Evolutionary conservation across 2,329 filamentous ascomycete species (phyloP).

Genomic region (Trichoderma brevicompactum): DNA sequence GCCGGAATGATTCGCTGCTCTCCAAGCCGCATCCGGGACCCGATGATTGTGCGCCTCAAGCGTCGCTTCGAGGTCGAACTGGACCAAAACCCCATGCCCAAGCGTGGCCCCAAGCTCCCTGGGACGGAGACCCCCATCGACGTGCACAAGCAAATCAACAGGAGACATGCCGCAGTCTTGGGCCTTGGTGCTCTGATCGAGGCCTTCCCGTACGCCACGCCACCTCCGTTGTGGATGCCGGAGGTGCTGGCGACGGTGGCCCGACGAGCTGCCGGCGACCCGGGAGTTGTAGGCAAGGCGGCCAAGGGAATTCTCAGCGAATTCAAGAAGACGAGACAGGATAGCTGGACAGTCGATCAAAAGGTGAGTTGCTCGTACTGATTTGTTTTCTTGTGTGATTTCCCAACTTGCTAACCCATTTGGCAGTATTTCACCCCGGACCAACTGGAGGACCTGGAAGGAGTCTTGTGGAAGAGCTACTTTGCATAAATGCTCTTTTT

Average conservation of each 20-base stretch:
- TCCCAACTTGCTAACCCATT: not conserved
- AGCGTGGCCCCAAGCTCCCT: slow-evolving; percentile 61
- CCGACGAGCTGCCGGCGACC: slow-evolving; percentile 81
- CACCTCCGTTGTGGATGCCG: slow-evolving; percentile 91
- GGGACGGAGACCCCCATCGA: slow-evolving; percentile 73
- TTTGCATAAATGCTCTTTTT: slow-evolving; percentile 66
- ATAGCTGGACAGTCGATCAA: slow-evolving; percentile 97
- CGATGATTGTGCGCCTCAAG: slow-evolving; percentile 76
- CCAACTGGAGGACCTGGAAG: slow-evolving; percentile 92
- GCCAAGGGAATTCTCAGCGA: slow-evolving; percentile 93
- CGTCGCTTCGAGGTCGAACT: slow-evolving; percentile 78
- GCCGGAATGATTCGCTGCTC: slow-evolving; percentile 99
- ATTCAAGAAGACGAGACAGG: slow-evolving; percentile 99
- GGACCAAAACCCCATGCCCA: slow-evolving; percentile 84
- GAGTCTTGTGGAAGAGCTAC: slow-evolving; percentile 99
- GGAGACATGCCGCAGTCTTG: slow-evolving; percentile 86
- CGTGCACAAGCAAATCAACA: slow-evolving; percentile 75
- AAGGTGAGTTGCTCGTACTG: slow-evolving; percentile 66
- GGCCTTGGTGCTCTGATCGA: slow-evolving; percentile 90
- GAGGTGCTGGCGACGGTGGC: slow-evolving; percentile 87
- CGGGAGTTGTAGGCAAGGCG: slow-evolving; percentile 91
- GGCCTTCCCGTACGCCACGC: slow-evolving; percentile 94
- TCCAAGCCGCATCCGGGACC: slow-evolving; percentile 75
- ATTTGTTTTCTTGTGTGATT: no score
- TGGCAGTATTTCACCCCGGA: slow-evolving; percentile 80